Percentiles rank a stretch among this genome's conserved stretches.
Conservation (phyloP, 257 asterid genomes). For the Ilex asprella region DNA sequence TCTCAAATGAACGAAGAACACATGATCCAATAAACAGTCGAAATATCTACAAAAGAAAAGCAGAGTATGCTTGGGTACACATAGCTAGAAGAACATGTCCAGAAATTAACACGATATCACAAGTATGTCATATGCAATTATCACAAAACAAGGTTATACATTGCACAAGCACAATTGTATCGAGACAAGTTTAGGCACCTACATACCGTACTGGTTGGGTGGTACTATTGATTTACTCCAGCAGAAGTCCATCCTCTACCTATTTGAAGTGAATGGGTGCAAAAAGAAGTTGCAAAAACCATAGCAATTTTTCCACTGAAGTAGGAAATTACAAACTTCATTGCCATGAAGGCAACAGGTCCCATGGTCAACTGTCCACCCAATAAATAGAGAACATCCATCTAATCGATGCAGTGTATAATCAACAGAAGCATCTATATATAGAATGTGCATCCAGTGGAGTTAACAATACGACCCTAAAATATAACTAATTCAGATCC, state of each 20-base stretch:
- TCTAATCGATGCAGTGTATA: background rate
- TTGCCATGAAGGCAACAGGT: conserved; percentile 10
- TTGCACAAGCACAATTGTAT: conserved; percentile 15
- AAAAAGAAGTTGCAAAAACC: conserved; percentile 34
- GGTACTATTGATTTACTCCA: conserved; percentile 54
- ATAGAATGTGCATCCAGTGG: background rate
- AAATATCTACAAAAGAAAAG: background rate
- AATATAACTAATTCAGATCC: background rate
- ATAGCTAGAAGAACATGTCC: background rate
- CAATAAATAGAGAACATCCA: background rate
- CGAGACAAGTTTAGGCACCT: conserved; percentile 36
- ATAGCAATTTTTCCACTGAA: conserved; percentile 22
- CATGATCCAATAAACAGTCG: background rate
- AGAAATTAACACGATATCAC: conserved; percentile 1
- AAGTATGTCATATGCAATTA: conserved; percentile 1
- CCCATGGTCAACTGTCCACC: conserved; percentile 11
- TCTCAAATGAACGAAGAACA: conserved; percentile 38
- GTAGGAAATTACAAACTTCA: conserved; percentile 8
- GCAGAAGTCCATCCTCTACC: conserved; percentile 78
- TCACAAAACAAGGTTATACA: background rate
- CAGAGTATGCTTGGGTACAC: background rate
- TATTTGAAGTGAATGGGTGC: conserved; percentile 61
- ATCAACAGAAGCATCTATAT: background rate
- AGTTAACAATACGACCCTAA: background rate
- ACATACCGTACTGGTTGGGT: conserved; percentile 71